These are phyloP conservation scores for Geotrichum bryndzae DNA, from an alignment of 1,139 yeast genomes.

Conservation along the genomic window DNA sequence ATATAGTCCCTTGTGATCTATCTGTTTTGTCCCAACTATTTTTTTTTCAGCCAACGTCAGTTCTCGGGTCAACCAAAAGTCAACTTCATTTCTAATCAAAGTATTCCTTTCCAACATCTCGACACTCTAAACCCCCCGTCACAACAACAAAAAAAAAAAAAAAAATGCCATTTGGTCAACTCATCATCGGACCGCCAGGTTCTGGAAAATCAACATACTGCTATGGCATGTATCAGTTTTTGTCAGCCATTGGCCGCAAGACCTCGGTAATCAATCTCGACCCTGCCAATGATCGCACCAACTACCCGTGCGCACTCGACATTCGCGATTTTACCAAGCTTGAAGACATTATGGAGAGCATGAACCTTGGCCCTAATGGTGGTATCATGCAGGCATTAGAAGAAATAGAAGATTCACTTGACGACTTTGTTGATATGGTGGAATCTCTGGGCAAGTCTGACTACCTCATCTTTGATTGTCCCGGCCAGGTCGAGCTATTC, in stretches of 20 bases:
- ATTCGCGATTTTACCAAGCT: constrained; percentile 80
- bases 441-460: constrained; percentile 54
- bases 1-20: not conserved
- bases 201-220: constrained; percentile 96
- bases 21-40: not conserved
- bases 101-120: no score
- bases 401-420: constrained; percentile 46
- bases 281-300: constrained; percentile 84
- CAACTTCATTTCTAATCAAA: not conserved
- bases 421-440: constrained; percentile 55
- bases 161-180: constrained; percentile 62
- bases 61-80: not conserved
- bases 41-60: not conserved
- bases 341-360: constrained; percentile 85
- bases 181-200: constrained; percentile 97
- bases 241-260: constrained; percentile 88
- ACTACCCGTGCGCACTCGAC: constrained; percentile 81
- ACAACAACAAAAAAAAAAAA: not conserved
- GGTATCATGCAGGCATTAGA: constrained; percentile 89
- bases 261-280: constrained; percentile 79
- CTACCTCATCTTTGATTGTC: constrained; percentile 88
- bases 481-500: constrained; percentile 94
- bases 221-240: constrained; percentile 82
- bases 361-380: constrained; percentile 88
- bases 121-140: not conserved